These are phyloP conservation scores for Kondoa malvinella DNA, from an alignment of 768 basidiomycete genomes.

Conservation along the genomic window DNA sequence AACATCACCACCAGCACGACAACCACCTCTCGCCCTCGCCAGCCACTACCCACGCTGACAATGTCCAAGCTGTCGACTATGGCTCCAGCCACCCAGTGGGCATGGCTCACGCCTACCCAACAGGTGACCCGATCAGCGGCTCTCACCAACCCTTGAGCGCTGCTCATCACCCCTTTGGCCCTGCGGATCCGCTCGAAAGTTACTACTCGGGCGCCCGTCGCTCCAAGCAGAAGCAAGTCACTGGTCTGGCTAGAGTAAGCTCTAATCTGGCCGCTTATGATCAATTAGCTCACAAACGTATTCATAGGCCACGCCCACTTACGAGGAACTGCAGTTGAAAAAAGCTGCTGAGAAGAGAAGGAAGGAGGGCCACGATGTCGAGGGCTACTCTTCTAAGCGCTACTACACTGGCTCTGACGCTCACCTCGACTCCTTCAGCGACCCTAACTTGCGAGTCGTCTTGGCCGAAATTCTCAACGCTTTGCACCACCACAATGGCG, in stretches of 20 bases:
- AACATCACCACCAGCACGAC: not conserved
- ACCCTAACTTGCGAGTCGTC: not conserved
- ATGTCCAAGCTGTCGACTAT: too few relatives aligned
- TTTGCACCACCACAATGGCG: not conserved
- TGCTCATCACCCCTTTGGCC: not conserved
- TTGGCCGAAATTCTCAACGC: not conserved
- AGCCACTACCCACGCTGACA: too few relatives aligned
- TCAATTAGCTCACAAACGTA: too few relatives aligned
- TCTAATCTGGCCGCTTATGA: too few relatives aligned
- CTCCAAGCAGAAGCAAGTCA: not conserved
- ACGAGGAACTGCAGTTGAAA: not conserved
- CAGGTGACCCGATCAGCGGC: not conserved
- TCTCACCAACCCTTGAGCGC: not conserved
- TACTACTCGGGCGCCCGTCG: not conserved
- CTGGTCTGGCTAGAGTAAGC: not conserved
- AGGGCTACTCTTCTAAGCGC: not conserved
- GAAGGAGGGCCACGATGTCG: not conserved
- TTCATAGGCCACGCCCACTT: not conserved
- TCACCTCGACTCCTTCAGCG: not conserved
- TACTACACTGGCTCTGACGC: not conserved
- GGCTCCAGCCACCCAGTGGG: too few relatives aligned
- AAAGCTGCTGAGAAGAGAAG: not conserved
- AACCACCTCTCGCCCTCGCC: not conserved
- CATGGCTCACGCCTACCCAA: not conserved
- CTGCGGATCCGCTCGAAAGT: not conserved